Evolutionary conservation across 331 rosid species (phyloP).

Genomic region (Rhamnella rubrinervis): DNA sequence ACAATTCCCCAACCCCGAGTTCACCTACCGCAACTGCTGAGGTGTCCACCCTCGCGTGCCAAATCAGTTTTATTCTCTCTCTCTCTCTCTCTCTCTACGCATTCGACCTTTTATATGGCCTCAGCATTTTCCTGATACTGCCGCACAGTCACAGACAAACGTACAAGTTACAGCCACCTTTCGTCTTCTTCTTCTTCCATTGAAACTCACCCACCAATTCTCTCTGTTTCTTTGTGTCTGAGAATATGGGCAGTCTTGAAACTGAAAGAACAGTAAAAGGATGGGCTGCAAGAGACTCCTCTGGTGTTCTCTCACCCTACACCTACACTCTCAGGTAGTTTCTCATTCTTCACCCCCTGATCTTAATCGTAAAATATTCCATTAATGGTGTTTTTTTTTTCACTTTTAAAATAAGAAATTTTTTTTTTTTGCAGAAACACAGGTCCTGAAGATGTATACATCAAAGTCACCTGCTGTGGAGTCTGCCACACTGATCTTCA

Average conservation of each 20-base stretch:
- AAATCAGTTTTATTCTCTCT: not conserved
- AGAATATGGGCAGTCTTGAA: conserved; percentile 57
- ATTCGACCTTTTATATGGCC: not conserved
- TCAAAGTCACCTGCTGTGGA: conserved; percentile 82
- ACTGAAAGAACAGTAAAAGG: conserved; percentile 59
- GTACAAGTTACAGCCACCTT: not conserved
- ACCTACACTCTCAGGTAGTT: conserved; percentile 59
- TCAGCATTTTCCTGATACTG: not conserved
- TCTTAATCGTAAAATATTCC: not conserved
- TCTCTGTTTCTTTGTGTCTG: not conserved
- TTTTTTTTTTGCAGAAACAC: conserved; percentile 49
- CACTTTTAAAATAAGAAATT: not conserved
- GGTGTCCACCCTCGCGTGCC: not conserved
- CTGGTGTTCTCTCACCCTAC: conserved; percentile 89
- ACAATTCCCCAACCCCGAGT: not conserved
- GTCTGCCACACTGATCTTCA: conserved; percentile 84
- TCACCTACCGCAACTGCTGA: conserved; percentile 32
- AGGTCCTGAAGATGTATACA: conserved; percentile 72
- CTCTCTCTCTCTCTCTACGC: too few relatives aligned
- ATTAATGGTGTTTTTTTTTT: not conserved
- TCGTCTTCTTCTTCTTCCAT: not conserved
- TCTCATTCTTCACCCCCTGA: too few relatives aligned
- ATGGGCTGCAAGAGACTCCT: conserved; percentile 83
- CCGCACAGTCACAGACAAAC: not conserved
- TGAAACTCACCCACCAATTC: not conserved